Conservation (phyloP, 2,329 filamentous ascomycete species). For the Penicillium sp. region DNA sequence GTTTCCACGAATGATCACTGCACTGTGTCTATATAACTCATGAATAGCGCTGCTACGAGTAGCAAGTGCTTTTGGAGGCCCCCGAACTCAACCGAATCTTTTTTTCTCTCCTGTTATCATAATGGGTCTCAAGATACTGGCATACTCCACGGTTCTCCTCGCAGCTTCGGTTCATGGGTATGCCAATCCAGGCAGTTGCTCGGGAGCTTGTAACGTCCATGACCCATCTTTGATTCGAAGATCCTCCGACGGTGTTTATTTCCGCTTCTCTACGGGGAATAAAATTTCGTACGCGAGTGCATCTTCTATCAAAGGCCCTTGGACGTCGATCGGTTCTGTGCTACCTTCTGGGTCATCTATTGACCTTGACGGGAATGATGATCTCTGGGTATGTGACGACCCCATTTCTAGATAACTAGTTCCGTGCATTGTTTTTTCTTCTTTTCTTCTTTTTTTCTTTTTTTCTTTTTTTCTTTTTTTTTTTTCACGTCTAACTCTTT, state of each 20-base stretch:
- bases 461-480: too few relatives aligned
- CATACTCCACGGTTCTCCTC: slow-evolving; percentile 7
- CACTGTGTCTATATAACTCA: neutral
- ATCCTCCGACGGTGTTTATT: slow-evolving; percentile 55
- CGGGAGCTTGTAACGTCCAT: slow-evolving; percentile 43
- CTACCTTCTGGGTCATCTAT: slow-evolving; percentile 53
- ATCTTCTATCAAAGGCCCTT: slow-evolving; percentile 54
- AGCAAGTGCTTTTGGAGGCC: neutral
- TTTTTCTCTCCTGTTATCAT: too few relatives aligned
- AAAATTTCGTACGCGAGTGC: slow-evolving; percentile 56
- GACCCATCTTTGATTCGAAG: slow-evolving; percentile 56
- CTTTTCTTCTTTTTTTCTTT: too few relatives aligned
- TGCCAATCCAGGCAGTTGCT: slow-evolving; percentile 35
- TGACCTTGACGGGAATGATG: slow-evolving; percentile 49
- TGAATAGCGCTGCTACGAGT: neutral
- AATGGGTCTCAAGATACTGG: neutral
- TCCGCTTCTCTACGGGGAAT: slow-evolving; percentile 58
- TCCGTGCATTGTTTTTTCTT: too few relatives aligned
- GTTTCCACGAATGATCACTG: slow-evolving; percentile 21
- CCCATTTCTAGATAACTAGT: too few relatives aligned
- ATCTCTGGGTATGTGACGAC: slow-evolving; percentile 53
- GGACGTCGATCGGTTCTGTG: slow-evolving; percentile 53
- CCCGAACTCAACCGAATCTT: neutral
- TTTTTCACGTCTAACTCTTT: too few relatives aligned
- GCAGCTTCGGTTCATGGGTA: slow-evolving; percentile 30